Evolutionary conservation across 1,284 basidiomycete genomes (phyloP).

Genomic region (Cystobasidium slooffiae): DNA sequence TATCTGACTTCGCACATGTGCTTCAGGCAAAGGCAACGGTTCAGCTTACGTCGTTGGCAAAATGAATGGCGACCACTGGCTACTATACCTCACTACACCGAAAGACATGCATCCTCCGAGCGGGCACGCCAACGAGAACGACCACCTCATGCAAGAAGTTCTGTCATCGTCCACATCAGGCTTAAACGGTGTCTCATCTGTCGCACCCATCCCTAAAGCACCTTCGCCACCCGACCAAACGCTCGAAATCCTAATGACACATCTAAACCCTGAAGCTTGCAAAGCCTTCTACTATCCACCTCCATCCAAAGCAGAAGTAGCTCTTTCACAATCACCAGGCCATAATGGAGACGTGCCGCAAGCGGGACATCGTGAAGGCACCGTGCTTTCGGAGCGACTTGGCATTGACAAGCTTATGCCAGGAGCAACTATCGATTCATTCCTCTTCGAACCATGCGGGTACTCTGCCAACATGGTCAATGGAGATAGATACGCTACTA

Average conservation of each 20-base stretch:
- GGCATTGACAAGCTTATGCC: constrained; percentile 86
- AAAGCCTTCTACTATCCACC: constrained; percentile 74
- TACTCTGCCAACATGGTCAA: constrained; percentile 93
- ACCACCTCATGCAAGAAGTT: constrained; percentile 35
- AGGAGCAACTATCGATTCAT: constrained; percentile 83
- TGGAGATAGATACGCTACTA: constrained; percentile 92
- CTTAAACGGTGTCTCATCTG: constrained; percentile 45
- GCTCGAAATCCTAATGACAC: constrained; percentile 97
- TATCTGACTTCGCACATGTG: background rate
- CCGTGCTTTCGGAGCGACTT: constrained; percentile 70
- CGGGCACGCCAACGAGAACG: constrained; percentile 51
- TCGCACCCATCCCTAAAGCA: constrained; percentile 29
- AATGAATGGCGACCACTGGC: constrained; percentile 98
- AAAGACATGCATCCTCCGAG: constrained; percentile 53
- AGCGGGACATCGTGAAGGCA: constrained; percentile 68
- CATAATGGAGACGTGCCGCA: constrained; percentile 49
- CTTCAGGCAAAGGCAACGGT: constrained; percentile 64
- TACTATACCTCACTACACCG: constrained; percentile 85
- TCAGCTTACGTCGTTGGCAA: constrained; percentile 96
- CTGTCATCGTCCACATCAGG: constrained; percentile 46
- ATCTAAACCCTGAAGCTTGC: constrained; percentile 76
- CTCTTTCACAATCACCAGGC: constrained; percentile 41
- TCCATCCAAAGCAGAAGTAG: constrained; percentile 51
- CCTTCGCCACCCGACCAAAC: constrained; percentile 71
- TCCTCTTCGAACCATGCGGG: constrained; percentile 93